Conservation (phyloP, 2,329 filamentous ascomycete species). For the Pyrenochaeta sp. region DNA sequence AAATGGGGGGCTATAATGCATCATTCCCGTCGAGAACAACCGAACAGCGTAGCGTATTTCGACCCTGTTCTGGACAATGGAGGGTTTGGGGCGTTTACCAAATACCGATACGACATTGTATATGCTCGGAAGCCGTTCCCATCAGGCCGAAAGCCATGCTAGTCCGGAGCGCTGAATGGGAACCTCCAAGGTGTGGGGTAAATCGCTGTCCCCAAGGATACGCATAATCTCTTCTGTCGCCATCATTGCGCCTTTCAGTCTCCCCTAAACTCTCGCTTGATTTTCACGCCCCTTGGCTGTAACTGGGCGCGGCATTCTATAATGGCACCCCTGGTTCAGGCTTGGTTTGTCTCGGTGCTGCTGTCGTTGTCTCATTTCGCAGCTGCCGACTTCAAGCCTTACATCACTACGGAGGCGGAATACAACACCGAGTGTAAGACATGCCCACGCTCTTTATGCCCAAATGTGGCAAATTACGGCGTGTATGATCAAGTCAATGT, state of each 20-base stretch:
- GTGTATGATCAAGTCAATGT: slow-evolving; percentile 26
- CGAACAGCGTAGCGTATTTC: neutral
- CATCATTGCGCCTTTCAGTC: neutral
- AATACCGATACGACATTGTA: slow-evolving; percentile 6
- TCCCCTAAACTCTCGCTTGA: slow-evolving; percentile 5
- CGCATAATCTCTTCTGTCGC: neutral
- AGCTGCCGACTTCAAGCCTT: slow-evolving; percentile 14
- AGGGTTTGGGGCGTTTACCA: neutral
- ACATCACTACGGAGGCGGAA: slow-evolving; percentile 30
- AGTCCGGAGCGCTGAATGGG: too few relatives aligned
- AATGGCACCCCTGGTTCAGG: neutral
- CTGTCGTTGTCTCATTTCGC: neutral
- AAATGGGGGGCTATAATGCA: too few relatives aligned
- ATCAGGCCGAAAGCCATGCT: neutral
- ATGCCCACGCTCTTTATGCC: slow-evolving; percentile 36
- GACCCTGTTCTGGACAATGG: neutral
- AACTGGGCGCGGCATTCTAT: neutral
- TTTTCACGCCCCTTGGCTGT: slow-evolving; percentile 1
- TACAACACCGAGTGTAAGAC: slow-evolving; percentile 42
- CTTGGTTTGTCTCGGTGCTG: slow-evolving; percentile 1
- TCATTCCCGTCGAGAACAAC: too few relatives aligned
- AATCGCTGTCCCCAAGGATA: too few relatives aligned
- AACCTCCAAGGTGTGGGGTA: neutral
- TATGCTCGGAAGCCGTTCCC: neutral
- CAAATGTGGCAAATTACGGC: slow-evolving; percentile 29